A percentile compares a stretch with the other conserved stretches of the same genome.
These are phyloP conservation scores for Diaporthe citriasiana DNA, from an alignment of 2,329 filamentous ascomycete species.

Conservation along the genomic window DNA sequence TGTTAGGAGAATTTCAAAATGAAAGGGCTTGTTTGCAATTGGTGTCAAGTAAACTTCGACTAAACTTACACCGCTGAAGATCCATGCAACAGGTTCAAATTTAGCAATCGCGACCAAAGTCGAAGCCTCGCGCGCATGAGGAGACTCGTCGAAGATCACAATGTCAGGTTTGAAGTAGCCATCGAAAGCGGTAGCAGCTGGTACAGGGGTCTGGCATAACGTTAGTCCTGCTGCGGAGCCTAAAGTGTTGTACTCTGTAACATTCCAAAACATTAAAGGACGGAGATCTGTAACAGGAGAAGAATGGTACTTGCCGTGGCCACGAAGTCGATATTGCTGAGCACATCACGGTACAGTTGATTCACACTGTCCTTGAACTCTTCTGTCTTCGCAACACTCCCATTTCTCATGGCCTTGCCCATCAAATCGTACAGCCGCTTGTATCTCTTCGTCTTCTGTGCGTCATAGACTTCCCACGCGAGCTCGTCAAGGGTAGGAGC, in stretches of 20 bases:
- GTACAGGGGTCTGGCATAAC: slow-evolving; percentile 64
- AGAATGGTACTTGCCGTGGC: too few species aligned
- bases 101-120: slow-evolving; percentile 60
- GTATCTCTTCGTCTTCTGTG: slow-evolving; percentile 53
- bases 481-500: slow-evolving; percentile 60
- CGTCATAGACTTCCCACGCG: slow-evolving; percentile 57
- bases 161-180: slow-evolving; percentile 82
- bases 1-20: slow-evolving; percentile 45
- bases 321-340: slow-evolving; percentile 58
- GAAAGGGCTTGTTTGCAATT: slow-evolving; percentile 54
- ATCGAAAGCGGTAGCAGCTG: slow-evolving; percentile 55
- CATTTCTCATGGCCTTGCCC: slow-evolving; percentile 44
- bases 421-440: slow-evolving; percentile 54
- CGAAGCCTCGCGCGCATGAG: slow-evolving; percentile 61
- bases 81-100: slow-evolving; percentile 59
- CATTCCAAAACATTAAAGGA: too few species aligned
- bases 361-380: slow-evolving; percentile 51
- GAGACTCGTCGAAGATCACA: slow-evolving; percentile 83
- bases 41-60: too few species aligned
- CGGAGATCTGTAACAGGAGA: too few species aligned
- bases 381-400: slow-evolving; percentile 47
- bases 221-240: too few species aligned
- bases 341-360: slow-evolving; percentile 55
- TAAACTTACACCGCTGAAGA: slow-evolving; percentile 57
- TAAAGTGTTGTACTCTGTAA: too few species aligned